Evolutionary conservation across 2,329 filamentous ascomycete species (phyloP).

Genomic region (Anthostomella pinea): DNA sequence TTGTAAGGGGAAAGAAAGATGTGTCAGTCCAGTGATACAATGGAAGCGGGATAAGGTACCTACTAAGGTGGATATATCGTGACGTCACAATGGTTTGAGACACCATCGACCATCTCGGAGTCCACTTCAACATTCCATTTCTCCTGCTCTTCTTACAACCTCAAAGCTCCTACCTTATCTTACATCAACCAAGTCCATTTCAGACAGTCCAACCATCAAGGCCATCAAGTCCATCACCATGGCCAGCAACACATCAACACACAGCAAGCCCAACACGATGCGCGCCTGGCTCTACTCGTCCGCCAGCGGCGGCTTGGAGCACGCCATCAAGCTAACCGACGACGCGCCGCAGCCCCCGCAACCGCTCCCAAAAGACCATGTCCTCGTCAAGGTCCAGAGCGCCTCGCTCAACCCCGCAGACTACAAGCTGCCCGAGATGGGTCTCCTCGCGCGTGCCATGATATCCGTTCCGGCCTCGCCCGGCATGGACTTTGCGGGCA

Average conservation of each 20-base stretch:
- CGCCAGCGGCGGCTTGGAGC: conserved; percentile 47
- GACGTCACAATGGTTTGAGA: too few species aligned
- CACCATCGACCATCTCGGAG: too few species aligned
- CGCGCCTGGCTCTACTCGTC: conserved; percentile 55
- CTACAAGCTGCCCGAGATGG: conserved; percentile 57
- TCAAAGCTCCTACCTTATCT: too few species aligned
- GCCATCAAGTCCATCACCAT: too few species aligned
- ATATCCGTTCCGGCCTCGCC: conserved; percentile 44
- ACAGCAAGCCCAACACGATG: conserved; percentile 36
- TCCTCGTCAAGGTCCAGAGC: conserved; percentile 54
- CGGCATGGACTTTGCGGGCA: conserved; percentile 48
- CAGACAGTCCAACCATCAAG: too few species aligned
- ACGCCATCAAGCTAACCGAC: conserved; percentile 47
- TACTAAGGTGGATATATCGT: too few species aligned
- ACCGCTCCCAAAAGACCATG: conserved; percentile 37
- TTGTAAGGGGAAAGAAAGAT: too few species aligned
- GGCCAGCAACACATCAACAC: background rate
- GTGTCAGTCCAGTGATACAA: too few species aligned
- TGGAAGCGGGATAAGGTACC: too few species aligned
- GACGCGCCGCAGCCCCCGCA: conserved; percentile 40
- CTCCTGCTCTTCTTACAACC: too few species aligned
- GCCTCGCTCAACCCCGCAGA: conserved; percentile 61
- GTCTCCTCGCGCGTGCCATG: conserved; percentile 38
- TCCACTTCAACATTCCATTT: too few species aligned
- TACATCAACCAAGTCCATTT: too few species aligned